Evolutionary conservation across 2,329 filamentous ascomycete genomes (phyloP), one percentile per base, ranked within the genome.

Genomic region (Ceratocystis papillata): DNA sequence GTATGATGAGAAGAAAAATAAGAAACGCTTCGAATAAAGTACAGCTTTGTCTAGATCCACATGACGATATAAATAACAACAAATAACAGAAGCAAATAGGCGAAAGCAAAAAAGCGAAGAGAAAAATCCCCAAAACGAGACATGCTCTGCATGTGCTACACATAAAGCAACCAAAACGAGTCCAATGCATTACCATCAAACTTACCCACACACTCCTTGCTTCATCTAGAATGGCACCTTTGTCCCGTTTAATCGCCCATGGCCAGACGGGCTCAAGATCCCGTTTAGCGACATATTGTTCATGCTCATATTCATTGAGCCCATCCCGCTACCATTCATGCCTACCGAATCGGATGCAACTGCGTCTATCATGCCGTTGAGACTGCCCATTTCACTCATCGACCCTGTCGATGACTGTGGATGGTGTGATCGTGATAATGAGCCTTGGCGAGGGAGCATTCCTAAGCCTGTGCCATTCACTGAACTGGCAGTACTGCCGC

Each of bases 401-500:
- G 69, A 65, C 37, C 63, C 68, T 30, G 65, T 64, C 63, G 68
- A 59, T 62, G 68, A 50, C 67, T 69, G 41, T 48, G 67, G 46
- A 65, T 68, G 63, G 57, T 67, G 66, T 25, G 63, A 48, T 65
- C 70, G 37, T n/a, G 74, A 75, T 65, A 70, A 28, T n/a, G 74
- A 75, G 73, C 79, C 77, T 10, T 76, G 77, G 22, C 78, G 78
- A n/a, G 74, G 75, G 25, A 79, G 79, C 77, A 84, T 80, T n/a
- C 79, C 80, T 41, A 83, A 76, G 17, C 55, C 17, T n/a, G 12
- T 17, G 12, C 28, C 25, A 15, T 30, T 30, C 17, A 20, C 20
- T 17, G 48, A n/a, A 55, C 7, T 25, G 50, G 8, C 50, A 7
- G 22, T n/a, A 30, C 22, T 15, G 25, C 55, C 53, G 5, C 25